phyloP scores from a whole-genome alignment of 306 rosid species.

The Castanea mollissima region DNA sequence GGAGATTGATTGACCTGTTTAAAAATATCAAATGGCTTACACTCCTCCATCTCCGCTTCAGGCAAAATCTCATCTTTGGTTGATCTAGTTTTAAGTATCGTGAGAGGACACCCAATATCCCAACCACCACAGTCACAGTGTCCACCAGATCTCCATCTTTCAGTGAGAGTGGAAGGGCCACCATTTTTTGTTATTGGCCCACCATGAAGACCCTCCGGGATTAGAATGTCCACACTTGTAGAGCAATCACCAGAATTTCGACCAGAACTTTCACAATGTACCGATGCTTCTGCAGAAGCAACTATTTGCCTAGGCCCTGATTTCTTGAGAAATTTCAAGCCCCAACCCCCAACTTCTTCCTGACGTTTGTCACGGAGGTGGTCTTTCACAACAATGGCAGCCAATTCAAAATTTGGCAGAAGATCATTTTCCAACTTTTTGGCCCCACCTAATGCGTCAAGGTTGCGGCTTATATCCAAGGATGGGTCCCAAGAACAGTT shows the following conservation, averaged over 20 bases:
- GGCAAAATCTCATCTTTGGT: slow-evolving; percentile 35
- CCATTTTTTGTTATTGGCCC: slow-evolving; percentile 75
- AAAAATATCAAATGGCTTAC: slow-evolving; percentile 59
- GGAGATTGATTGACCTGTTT: slow-evolving; percentile 50
- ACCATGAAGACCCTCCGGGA: slow-evolving; percentile 90
- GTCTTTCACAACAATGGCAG: slow-evolving; percentile 72
- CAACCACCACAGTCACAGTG: slow-evolving; percentile 97
- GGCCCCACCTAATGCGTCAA: slow-evolving; percentile 23
- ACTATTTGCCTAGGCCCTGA: slow-evolving; percentile 37
- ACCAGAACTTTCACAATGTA: slow-evolving; percentile 39
- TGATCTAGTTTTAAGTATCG: slow-evolving; percentile 57
- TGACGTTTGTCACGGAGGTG: slow-evolving; percentile 46
- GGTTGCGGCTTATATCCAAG: slow-evolving; percentile 15
- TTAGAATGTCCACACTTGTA: slow-evolving; percentile 61
- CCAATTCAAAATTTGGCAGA: slow-evolving; percentile 81
- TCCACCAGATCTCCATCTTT: slow-evolving; percentile 92
- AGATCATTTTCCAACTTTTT: slow-evolving; percentile 38
- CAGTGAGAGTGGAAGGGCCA: slow-evolving; percentile 82
- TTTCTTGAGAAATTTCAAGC: slow-evolving; percentile 84
- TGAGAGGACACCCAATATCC: slow-evolving; percentile 95
- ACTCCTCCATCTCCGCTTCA: slow-evolving; percentile 48
- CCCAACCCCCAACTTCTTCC: slow-evolving; percentile 84
- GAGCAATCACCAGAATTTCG: slow-evolving; percentile 51
- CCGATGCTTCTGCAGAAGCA: slow-evolving; percentile 16
- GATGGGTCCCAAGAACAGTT: slow-evolving; percentile 50